Evolutionary conservation across 129 eudicot genomes (phyloP).

Genomic region (Solidago caesia): DNA sequence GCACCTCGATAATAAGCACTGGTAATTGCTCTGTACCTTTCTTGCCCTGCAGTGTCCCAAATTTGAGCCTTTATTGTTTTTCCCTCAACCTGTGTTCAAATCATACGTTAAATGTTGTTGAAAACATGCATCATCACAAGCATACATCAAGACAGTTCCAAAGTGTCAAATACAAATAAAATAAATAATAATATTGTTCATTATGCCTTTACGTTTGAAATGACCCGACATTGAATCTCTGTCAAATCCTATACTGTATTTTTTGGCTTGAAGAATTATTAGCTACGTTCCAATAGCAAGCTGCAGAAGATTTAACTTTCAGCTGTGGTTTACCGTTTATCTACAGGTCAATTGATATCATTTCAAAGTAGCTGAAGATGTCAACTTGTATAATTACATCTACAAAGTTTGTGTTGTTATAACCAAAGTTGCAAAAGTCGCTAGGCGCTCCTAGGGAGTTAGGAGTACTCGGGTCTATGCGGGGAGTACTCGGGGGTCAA

Average conservation of each 20-base stretch:
- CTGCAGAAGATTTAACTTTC: not conserved
- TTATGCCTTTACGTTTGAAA: not conserved
- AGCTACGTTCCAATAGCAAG: not conserved
- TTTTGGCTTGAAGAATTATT: not conserved
- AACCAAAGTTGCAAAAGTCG: no score
- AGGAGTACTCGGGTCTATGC: no score
- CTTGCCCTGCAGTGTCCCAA: constrained; percentile 94
- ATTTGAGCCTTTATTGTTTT: constrained; percentile 89
- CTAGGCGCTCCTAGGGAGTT: no score
- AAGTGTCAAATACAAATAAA: not conserved
- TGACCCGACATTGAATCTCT: not conserved
- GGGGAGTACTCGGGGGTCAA: no score
- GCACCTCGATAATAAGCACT: constrained; percentile 93
- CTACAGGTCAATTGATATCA: not conserved
- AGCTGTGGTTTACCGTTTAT: not conserved
- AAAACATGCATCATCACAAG: not conserved
- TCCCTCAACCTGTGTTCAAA: constrained; percentile 60
- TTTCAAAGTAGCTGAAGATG: not conserved
- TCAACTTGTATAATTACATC: no score
- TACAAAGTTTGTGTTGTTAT: no score
- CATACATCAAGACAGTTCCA: not conserved
- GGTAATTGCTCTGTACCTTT: constrained; percentile 79
- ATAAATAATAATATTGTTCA: not conserved
- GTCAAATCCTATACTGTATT: not conserved
- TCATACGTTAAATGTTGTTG: constrained; percentile 10